Conservation (phyloP, 331 rosid genomes). For the Acacia concinna region DNA sequence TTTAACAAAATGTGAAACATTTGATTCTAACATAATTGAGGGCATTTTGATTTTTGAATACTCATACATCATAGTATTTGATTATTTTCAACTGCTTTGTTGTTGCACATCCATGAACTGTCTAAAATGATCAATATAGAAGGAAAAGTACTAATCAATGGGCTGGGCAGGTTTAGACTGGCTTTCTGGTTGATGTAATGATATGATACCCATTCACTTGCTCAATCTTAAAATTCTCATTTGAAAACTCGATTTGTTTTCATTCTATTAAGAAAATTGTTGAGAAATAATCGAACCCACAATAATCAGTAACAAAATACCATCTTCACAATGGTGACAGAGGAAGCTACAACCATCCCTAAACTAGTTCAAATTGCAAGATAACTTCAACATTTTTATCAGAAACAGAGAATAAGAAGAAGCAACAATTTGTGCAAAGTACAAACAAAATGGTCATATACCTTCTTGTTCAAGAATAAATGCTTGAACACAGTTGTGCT, state of each 20-base stretch:
- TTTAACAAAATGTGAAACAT: neutral
- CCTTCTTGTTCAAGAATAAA: slow-evolving; percentile 31
- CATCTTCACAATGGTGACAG: neutral
- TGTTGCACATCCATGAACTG: neutral
- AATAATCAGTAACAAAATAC: neutral
- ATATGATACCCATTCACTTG: neutral
- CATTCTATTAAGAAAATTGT: neutral
- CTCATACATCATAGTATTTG: neutral
- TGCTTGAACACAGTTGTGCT: slow-evolving; percentile 87
- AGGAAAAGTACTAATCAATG: neutral
- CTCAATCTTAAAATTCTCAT: neutral
- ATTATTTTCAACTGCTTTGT: neutral
- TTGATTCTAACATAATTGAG: neutral
- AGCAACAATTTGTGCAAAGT: neutral
- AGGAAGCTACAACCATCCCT: neutral
- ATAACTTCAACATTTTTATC: neutral
- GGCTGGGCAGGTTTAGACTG: neutral
- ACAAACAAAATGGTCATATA: neutral
- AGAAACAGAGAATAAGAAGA: neutral
- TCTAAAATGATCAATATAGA: neutral
- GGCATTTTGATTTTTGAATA: neutral
- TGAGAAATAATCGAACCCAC: neutral
- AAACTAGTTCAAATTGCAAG: neutral
- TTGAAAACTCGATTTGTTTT: neutral
- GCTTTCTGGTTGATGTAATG: neutral